Percentiles rank a stretch among this genome's conserved stretches.
Conservation (phyloP, 2,329 filamentous ascomycete species). For the Scopulariopsis brevicaulis region DNA sequence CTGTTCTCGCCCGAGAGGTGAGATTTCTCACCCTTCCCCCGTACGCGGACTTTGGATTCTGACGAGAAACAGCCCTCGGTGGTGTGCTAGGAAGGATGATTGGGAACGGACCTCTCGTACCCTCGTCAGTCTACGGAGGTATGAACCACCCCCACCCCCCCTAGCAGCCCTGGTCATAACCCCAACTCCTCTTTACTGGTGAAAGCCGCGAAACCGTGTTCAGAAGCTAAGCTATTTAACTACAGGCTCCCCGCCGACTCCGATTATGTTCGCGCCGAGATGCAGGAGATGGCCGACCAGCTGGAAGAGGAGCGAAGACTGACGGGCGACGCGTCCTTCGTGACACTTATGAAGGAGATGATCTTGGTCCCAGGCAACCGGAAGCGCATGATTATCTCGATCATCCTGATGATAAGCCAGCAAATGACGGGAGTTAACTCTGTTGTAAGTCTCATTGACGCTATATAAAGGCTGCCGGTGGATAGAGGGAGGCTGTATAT, state of each 20-base stretch:
- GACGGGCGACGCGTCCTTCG: conserved; percentile 36
- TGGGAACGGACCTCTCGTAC: conserved; percentile 51
- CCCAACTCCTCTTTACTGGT: not conserved
- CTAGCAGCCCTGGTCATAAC: not conserved
- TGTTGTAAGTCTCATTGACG: conserved; percentile 19
- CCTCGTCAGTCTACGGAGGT: conserved; percentile 37
- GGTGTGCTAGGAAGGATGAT: conserved; percentile 54
- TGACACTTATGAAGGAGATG: conserved; percentile 55
- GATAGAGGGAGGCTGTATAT: too few relatives aligned
- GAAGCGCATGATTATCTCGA: conserved; percentile 51
- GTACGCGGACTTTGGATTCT: not conserved
- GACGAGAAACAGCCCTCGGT: conserved; percentile 40
- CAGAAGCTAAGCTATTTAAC: not conserved
- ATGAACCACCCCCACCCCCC: not conserved
- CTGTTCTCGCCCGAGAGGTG: conserved; percentile 36
- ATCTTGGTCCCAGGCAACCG: conserved; percentile 48
- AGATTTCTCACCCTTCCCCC: conserved; percentile 7
- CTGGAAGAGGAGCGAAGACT: conserved; percentile 50
- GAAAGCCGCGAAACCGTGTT: not conserved
- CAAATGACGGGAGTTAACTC: conserved; percentile 55
- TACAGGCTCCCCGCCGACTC: conserved; percentile 37
- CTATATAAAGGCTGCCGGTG: too few relatives aligned
- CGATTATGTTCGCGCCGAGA: conserved; percentile 44
- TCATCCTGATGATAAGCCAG: conserved; percentile 53
- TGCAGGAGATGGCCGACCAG: conserved; percentile 48